These are phyloP conservation scores for Polygonum maritimum DNA, from an alignment of 148 eudicot species.

Conservation along the genomic window DNA sequence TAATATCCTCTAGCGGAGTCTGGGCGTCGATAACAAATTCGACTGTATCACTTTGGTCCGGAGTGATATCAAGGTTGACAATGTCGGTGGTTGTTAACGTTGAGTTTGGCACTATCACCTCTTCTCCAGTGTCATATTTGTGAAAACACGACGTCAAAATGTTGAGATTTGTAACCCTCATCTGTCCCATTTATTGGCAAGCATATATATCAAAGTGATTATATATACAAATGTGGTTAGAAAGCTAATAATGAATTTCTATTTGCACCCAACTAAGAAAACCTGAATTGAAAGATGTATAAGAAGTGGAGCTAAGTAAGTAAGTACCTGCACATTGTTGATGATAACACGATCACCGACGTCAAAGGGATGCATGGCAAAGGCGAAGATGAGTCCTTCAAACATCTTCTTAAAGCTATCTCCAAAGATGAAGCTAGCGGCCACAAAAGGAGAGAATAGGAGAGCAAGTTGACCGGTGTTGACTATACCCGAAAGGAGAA, in stretches of 20 bases:
- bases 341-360: conserved; percentile 40
- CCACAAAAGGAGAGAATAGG: conserved; percentile 32
- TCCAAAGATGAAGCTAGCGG: conserved; percentile 35
- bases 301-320: too few species aligned
- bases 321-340: conserved; percentile 17
- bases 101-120: conserved; percentile 11
- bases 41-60: not conserved
- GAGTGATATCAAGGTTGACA: not conserved
- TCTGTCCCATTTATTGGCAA: not conserved
- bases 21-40: not conserved
- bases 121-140: conserved; percentile 5
- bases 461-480: conserved; percentile 25
- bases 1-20: not conserved
- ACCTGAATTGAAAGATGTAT: too few species aligned
- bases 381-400: conserved; percentile 41
- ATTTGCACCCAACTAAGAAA: too few species aligned
- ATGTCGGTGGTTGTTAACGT: conserved; percentile 1
- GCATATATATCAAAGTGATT: too few species aligned
- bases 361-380: conserved; percentile 42
- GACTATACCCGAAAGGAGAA: conserved; percentile 29
- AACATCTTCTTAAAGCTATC: conserved; percentile 39
- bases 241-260: too few species aligned
- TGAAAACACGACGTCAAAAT: conserved; percentile 4
- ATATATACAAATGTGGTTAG: too few species aligned
- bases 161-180: conserved; percentile 10